phyloP scores from a whole-genome alignment of 179 eudicot species.

The Vitellaria paradoxa region DNA sequence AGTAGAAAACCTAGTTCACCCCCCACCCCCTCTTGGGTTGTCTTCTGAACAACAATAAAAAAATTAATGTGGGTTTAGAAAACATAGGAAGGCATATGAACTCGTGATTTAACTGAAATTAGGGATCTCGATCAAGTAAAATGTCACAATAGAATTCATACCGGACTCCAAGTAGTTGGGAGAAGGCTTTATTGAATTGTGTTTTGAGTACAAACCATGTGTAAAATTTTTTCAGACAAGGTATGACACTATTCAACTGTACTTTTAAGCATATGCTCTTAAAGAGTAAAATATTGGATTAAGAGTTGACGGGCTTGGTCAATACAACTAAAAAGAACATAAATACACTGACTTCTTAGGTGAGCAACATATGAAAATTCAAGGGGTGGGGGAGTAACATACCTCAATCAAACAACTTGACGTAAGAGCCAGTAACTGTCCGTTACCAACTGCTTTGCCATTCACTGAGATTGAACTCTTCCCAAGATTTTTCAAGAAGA shows the following conservation, averaged over 20 bases:
- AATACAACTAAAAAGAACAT: not conserved
- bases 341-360: not conserved
- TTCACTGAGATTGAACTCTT: constrained; percentile 58
- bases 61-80: not conserved
- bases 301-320: not conserved
- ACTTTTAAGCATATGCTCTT: not conserved
- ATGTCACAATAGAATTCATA: not conserved
- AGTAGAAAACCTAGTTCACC: too few species aligned
- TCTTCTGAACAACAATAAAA: too few species aligned
- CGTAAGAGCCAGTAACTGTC: constrained; percentile 43
- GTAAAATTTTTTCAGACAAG: not conserved
- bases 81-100: not conserved
- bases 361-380: not conserved
- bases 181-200: not conserved
- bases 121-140: not conserved
- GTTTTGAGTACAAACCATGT: not conserved
- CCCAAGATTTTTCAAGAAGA: constrained; percentile 63
- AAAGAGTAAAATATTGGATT: not conserved
- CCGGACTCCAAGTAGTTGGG: not conserved
- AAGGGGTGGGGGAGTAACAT: constrained; percentile 9
- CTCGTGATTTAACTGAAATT: not conserved
- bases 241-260: not conserved
- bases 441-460: constrained; percentile 43
- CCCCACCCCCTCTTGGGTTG: too few species aligned
- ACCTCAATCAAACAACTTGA: constrained; percentile 78